Evolutionary conservation across 148 eudicot species (phyloP), one percentile per base, ranked within the genome.

Genomic region (Agrostemma githago): DNA sequence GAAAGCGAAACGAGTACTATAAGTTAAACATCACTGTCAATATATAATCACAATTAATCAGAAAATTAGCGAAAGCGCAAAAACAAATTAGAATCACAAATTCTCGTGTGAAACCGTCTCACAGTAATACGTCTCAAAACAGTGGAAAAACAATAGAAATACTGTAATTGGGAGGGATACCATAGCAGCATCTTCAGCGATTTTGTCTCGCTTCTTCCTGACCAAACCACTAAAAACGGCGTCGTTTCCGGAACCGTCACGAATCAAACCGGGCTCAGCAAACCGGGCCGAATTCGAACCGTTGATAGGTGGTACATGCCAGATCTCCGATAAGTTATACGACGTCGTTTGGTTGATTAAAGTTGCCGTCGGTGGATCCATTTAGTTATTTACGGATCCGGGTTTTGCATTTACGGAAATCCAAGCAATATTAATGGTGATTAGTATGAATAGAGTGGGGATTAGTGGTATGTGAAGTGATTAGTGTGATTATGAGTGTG

Each of bases 281-380:
- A 82, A 75, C 37, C 81, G 77, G 70, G 60, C 70, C 64, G 72
- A 58, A 63, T 56, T 56, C 48, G 80, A 57, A n/a, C 58, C 72
- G 14, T 81, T 80, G 73, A 84, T 70, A 41, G 81, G 72, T 66
- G 81, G 72, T 66, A 85, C 81, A 67, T 83, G 90, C 97, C 94
- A 92, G 90, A 92, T 89, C 89, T 92, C 92, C 17, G 89, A 78
- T n/a, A 81, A 66, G 71, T 76, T 85, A 65, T 68, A 90, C 81
- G 83, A 61, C 67, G 77, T 16, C 62, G 85, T 80, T 51, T 77
- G 79, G 48, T 78, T 76, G 81, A 81, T 85, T 75, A 86, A 76
- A 73, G 56, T 51, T 4, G 81, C 73, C 58, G 86, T 72, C 20
- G 72, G 73, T 41, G 79, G 93, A 84, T 89, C 89, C 90, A 86